Evolutionary conservation across 2,329 filamentous ascomycete genomes (phyloP), one percentile per base, ranked within the genome.

Genomic region (Tympanopsis confertula): DNA sequence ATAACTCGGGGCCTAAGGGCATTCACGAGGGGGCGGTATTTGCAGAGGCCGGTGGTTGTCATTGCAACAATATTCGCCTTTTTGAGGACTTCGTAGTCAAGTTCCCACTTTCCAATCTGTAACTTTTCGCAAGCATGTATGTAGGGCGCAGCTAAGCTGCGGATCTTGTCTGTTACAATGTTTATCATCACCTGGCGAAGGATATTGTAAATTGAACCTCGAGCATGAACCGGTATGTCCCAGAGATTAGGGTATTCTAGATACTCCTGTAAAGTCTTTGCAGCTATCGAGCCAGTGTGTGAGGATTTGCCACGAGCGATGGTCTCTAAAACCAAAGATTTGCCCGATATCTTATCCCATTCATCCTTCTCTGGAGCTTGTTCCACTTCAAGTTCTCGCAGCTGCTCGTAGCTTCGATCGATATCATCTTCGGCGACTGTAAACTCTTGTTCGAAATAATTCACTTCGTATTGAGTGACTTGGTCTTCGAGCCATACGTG

Each of bases 1-100:
- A 82, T 63, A 3, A 77, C 61, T 35, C 65, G 71, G 1, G 79
- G 77, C n/a, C 68, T 63, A 3, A 83, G 47, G 17, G 69, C 68
- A 3, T 75, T 63, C 12, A 85, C 56, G 1, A 84, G 58, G 3
- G 65, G 68, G 13, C 80, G 69, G 44, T 84, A 82, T 46, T 84
- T 85, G 51, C 74, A 78, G 13, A 85, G 52, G 4, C 80, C 80
- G 0, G 80, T 84, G 0, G 76, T 82, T 1, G 80, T 85, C 20
- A 54, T 57, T 3, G 53, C 55, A 24, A 57, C 48, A 2, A 57
- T 36, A 30, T 55, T 57, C 10, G 30, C 30, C 10, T 33, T 13
- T 18, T 15, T 10, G 7, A 33, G 30, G 15, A 33, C 7, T 13
- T 7, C 7, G 15, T 33, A 17, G 15, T 33, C 30, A 7, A 10